Evolutionary conservation across 2,329 filamentous ascomycete genomes (phyloP), one percentile per base, ranked within the genome.

Genomic region (Ophiocordyceps polyrhachis-furcata): DNA sequence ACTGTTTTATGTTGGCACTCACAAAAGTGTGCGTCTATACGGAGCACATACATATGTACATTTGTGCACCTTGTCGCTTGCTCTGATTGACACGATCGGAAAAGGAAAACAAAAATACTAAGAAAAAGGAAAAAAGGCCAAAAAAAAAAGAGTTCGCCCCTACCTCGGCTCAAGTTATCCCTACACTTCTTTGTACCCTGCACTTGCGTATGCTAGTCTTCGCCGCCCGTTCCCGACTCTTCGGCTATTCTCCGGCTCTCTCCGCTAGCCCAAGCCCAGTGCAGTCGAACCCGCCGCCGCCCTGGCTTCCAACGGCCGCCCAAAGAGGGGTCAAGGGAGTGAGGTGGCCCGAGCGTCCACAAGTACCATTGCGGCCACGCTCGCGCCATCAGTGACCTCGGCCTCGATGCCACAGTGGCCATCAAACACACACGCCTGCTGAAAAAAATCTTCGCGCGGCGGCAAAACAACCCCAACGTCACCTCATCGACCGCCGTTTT

Each of bases 361-460:
- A 54, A 46, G 59, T 62, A 62, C 48, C 55, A 50, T 4, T 1
- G n/a, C 28, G n/a, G 48, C 53, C 21, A 51, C 50, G 44, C 5
- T 8, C 4, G 12, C 19, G 49, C 48, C 46, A 3, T 14, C 4
- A 46, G 47, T 49, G 50, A 51, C 50, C 44, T 48, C 42, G 20
- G n/a, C n/a, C 25, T 19, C 46, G 32, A 43, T 42, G 37, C 41
- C 46, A 44, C 46, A 41, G 43, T 15, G 43, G 19, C 46, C 48
- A 41, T 47, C 46, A 44, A 37, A 45, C 38, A n/a, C 41, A 37
- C 43, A 41, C 45, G 44, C 46, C 49, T 44, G 49, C 51, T 60
- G 67, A 71, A 71, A 71, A 71, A 71, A 71, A 67, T 72, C 65
- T 64, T 63, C 63, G 65, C 63, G 66, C 67, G 66, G 61, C 67